These are phyloP conservation scores for Penicillium sclerotiorum DNA, from an alignment of 2,329 filamentous ascomycete species.

Conservation along the genomic window DNA sequence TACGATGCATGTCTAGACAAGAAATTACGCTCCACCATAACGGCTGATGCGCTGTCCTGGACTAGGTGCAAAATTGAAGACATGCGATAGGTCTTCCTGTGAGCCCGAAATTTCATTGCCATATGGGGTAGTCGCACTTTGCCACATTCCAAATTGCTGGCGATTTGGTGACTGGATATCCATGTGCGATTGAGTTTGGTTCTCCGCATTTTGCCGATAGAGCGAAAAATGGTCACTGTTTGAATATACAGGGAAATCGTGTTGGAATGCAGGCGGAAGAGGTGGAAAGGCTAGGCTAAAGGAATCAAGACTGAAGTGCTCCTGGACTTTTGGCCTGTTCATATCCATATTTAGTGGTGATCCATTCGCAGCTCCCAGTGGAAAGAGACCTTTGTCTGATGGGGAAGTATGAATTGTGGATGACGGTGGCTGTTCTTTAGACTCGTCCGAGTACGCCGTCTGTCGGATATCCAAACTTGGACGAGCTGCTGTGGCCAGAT, in stretches of 20 bases:
- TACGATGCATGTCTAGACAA: too few relatives aligned
- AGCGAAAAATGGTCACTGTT: not conserved
- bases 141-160: conserved; percentile 2
- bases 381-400: not conserved
- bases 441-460: conserved; percentile 21
- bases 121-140: not conserved
- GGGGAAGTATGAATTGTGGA: not conserved
- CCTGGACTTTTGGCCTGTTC: not conserved
- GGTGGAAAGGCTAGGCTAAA: conserved; percentile 22
- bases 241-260: conserved; percentile 2
- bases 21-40: too few relatives aligned
- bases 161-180: not conserved
- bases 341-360: not conserved
- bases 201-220: not conserved
- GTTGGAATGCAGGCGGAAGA: conserved; percentile 19
- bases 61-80: conserved; percentile 5
- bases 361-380: not conserved
- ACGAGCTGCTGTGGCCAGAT: not conserved
- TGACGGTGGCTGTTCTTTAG: conserved; percentile 3
- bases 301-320: not conserved
- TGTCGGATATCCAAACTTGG: conserved; percentile 23
- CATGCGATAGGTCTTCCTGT: conserved; percentile 4
- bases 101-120: not conserved
- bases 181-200: not conserved
- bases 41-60: conserved; percentile 12